These are phyloP conservation scores for Colletotrichum godetiae DNA, from an alignment of 2,329 filamentous ascomycete species.

Conservation along the genomic window DNA sequence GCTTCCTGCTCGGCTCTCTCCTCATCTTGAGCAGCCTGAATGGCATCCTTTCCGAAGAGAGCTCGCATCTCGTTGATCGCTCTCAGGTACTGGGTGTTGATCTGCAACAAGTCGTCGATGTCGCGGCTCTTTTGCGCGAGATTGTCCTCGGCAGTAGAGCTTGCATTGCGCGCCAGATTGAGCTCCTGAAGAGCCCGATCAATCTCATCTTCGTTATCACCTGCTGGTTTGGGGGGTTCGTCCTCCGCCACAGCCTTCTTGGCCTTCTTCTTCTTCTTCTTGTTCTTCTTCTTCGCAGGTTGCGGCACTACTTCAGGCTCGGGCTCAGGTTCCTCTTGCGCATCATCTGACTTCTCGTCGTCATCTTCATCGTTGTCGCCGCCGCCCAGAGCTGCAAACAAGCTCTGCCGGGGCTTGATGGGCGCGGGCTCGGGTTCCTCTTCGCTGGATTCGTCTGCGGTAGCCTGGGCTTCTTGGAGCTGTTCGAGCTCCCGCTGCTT, in stretches of 20 bases:
- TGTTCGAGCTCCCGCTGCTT: slow-evolving; percentile 59
- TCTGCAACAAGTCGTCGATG: slow-evolving; percentile 55
- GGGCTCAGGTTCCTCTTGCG: slow-evolving; percentile 38
- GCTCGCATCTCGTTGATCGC: slow-evolving; percentile 89
- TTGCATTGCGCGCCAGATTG: slow-evolving; percentile 46
- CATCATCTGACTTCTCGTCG: slow-evolving; percentile 46
- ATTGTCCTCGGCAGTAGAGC: slow-evolving; percentile 34
- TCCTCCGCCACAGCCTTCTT: slow-evolving; percentile 44
- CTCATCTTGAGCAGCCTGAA: slow-evolving; percentile 63
- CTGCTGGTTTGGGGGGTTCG: slow-evolving; percentile 24
- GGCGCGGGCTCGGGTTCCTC: slow-evolving; percentile 46
- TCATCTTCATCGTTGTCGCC: slow-evolving; percentile 54
- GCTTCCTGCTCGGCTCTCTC: slow-evolving; percentile 57
- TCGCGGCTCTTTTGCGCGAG: slow-evolving; percentile 26
- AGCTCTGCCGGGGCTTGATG: slow-evolving; percentile 54
- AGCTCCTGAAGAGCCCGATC: slow-evolving; percentile 65
- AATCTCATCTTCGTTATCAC: slow-evolving; percentile 62
- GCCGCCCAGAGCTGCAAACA: slow-evolving; percentile 65
- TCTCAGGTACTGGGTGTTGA: slow-evolving; percentile 79
- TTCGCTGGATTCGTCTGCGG: slow-evolving; percentile 45
- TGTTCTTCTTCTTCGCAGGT: slow-evolving; percentile 49
- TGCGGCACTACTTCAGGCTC: slow-evolving; percentile 36
- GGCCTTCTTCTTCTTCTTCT: slow-evolving; percentile 51
- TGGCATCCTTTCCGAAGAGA: slow-evolving; percentile 68
- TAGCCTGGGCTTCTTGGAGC: slow-evolving; percentile 39